Evolutionary conservation across 2,329 filamentous ascomycete species (phyloP).

Genomic region (Westerdykella sp.): DNA sequence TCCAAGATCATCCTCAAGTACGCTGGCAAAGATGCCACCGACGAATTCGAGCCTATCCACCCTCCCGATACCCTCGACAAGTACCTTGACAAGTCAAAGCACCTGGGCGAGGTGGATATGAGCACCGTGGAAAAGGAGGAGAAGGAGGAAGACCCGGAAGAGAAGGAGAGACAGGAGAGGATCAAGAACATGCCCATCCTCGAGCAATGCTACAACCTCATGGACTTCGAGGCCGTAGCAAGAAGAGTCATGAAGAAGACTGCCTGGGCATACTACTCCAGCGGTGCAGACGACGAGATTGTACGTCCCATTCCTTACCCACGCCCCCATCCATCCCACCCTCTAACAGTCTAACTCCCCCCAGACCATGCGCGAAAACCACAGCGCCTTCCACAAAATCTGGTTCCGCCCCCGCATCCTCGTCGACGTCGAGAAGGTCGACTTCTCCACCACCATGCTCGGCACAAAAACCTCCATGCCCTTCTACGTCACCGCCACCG

Average conservation of each 20-base stretch:
- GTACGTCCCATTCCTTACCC: conserved; percentile 41
- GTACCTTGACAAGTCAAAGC: conserved; percentile 40
- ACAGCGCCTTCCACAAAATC: conserved; percentile 91
- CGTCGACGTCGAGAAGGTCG: conserved; percentile 80
- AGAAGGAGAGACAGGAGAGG: conserved; percentile 67
- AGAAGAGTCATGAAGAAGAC: conserved; percentile 88
- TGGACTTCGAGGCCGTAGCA: conserved; percentile 91
- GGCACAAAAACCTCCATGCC: conserved; percentile 77
- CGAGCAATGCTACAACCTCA: conserved; percentile 42
- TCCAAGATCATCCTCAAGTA: conserved; percentile 95
- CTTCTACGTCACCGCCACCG: conserved; percentile 95
- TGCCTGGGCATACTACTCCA: conserved; percentile 97
- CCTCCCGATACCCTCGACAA: conserved; percentile 42
- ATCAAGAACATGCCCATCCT: conserved; percentile 41
- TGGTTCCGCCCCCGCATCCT: conserved; percentile 91
- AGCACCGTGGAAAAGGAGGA: conserved; percentile 30
- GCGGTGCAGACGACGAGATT: conserved; percentile 84
- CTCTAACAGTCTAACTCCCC: neutral
- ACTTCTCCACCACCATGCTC: conserved; percentile 88
- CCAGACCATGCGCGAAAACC: conserved; percentile 90
- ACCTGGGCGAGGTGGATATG: conserved; percentile 37
- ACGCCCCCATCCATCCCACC: neutral
- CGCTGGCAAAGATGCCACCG: conserved; percentile 34
- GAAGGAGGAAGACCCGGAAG: conserved; percentile 51
- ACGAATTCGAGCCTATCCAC: conserved; percentile 51